These are phyloP conservation scores for Sporothrix euskadiensis DNA, from an alignment of 2,329 filamentous ascomycete species.

Conservation along the genomic window DNA sequence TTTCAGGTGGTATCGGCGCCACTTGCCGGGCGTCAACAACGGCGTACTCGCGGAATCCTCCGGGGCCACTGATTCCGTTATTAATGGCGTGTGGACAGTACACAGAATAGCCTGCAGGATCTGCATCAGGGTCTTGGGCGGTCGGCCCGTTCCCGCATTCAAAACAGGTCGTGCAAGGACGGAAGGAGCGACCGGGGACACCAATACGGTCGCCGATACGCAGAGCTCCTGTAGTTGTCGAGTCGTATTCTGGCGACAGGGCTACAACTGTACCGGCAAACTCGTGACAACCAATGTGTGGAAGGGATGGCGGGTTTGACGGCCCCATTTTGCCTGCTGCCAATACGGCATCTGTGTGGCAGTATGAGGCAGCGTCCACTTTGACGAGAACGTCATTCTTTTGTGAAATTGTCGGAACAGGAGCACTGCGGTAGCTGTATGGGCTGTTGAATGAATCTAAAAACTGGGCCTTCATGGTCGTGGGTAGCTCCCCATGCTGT, in stretches of 20 bases:
- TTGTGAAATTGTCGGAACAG: neutral
- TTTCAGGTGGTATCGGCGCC: neutral
- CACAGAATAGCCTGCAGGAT: neutral
- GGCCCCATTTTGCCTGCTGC: constrained; percentile 6
- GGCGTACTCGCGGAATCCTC: neutral
- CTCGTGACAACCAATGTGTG: constrained; percentile 12
- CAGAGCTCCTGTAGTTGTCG: neutral
- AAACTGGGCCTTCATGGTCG: constrained; percentile 1
- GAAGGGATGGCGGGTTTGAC: neutral
- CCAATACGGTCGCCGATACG: neutral
- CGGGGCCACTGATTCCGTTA: neutral
- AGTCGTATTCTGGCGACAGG: neutral
- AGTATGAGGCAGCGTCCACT: constrained; percentile 8
- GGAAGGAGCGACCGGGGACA: constrained; percentile 1
- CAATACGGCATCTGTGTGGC: constrained; percentile 17
- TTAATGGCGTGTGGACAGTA: constrained; percentile 12
- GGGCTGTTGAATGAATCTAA: constrained; percentile 1
- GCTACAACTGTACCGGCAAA: neutral
- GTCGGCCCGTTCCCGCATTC: neutral
- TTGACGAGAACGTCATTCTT: neutral
- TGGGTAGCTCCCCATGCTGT: neutral
- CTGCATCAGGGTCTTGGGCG: neutral
- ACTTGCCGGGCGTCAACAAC: constrained; percentile 7
- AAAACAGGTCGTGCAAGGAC: neutral
- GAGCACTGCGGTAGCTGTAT: neutral